Evolutionary conservation across 2,329 filamentous ascomycete species (phyloP).

Genomic region (Curvularia hawaiiensis): DNA sequence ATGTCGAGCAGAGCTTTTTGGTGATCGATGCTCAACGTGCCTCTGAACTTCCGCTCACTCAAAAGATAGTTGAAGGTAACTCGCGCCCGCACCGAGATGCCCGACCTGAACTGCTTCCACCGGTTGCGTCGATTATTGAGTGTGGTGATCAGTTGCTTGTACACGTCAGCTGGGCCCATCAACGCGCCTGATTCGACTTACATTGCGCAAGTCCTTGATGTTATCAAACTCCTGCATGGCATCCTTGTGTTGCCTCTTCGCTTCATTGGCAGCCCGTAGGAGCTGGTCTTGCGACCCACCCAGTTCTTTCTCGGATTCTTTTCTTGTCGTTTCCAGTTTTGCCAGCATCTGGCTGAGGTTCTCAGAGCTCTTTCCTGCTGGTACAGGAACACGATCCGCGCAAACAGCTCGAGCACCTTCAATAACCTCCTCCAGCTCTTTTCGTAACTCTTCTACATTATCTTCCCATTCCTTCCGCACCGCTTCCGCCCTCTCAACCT

Average conservation of each 20-base stretch:
- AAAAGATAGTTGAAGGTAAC: constrained; percentile 88
- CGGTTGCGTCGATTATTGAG: constrained; percentile 72
- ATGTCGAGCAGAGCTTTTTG: constrained; percentile 74
- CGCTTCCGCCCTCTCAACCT: constrained; percentile 41
- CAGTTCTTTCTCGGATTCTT: constrained; percentile 36
- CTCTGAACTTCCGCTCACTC: constrained; percentile 86
- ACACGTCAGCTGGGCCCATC: constrained; percentile 7
- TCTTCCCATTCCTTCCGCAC: constrained; percentile 35
- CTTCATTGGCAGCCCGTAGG: constrained; percentile 30
- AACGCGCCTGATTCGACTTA: constrained; percentile 11
- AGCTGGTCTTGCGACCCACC: constrained; percentile 45
- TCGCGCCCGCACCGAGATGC: constrained; percentile 84
- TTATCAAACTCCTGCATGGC: constrained; percentile 27
- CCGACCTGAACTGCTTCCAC: constrained; percentile 81
- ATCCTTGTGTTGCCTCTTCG: constrained; percentile 32
- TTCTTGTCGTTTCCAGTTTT: constrained; percentile 36
- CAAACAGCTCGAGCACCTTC: constrained; percentile 28
- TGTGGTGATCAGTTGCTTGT: constrained; percentile 61
- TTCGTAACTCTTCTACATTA: constrained; percentile 26
- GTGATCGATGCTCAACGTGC: constrained; percentile 80
- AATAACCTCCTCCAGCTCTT: constrained; percentile 32
- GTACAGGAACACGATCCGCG: constrained; percentile 36
- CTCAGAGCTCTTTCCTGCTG: constrained; percentile 38
- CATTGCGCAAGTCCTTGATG: constrained; percentile 24
- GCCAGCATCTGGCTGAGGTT: constrained; percentile 39